phyloP scores from a whole-genome alignment of 345 rosid species.

The Corchorus olitorius region DNA sequence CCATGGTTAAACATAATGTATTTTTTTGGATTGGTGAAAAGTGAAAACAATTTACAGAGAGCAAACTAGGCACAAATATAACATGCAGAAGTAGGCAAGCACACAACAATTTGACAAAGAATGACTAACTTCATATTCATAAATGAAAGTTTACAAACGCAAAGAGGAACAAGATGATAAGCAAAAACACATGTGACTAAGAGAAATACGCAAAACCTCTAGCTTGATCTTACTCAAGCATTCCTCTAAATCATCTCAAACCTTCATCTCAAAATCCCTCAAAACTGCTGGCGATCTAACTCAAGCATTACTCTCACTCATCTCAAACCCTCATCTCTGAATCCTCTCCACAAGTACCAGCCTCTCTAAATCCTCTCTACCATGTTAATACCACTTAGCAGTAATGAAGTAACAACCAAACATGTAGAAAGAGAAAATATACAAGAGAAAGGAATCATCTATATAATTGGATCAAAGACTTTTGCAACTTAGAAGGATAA shows the following conservation, averaged over 20 bases:
- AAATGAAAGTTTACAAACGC: too few species aligned
- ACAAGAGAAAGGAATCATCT: neutral
- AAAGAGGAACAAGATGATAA: neutral
- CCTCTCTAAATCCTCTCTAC: too few species aligned
- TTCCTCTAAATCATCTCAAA: neutral
- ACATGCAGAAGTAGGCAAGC: neutral
- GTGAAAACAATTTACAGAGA: neutral
- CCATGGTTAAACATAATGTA: neutral
- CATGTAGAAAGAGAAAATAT: neutral
- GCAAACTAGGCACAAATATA: neutral
- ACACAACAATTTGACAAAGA: constrained; percentile 1
- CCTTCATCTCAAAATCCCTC: neutral
- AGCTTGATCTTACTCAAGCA: neutral
- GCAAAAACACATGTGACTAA: neutral
- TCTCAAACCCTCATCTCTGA: neutral
- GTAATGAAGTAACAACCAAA: neutral
- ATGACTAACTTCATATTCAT: neutral
- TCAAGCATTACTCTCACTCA: neutral
- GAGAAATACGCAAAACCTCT: neutral
- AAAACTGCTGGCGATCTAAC: neutral
- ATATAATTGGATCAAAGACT: neutral
- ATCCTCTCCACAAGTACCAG: neutral
- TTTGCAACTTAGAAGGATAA: neutral
- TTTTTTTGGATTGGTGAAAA: neutral
- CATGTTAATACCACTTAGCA: neutral